phyloP scores from a whole-genome alignment of 2,329 filamentous ascomycete species.

The Colletotrichum endophyticum region DNA sequence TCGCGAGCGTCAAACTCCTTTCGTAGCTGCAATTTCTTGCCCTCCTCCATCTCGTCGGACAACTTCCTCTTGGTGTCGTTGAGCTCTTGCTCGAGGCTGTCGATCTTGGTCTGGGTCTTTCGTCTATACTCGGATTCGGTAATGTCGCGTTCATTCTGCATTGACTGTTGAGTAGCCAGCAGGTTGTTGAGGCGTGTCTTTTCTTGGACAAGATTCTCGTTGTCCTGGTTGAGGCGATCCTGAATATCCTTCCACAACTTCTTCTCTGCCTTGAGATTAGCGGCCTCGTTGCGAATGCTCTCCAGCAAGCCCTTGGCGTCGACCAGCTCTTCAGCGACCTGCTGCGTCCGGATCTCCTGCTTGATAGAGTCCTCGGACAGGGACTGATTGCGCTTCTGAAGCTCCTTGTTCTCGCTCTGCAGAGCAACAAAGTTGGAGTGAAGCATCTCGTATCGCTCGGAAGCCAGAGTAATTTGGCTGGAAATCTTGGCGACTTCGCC shows the following conservation, averaged over 20 bases:
- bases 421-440: conserved; percentile 86
- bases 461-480: conserved; percentile 82
- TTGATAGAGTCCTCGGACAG: conserved; percentile 85
- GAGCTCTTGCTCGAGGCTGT: conserved; percentile 81
- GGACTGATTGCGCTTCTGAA: conserved; percentile 81
- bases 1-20: conserved; percentile 92
- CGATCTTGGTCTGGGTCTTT: conserved; percentile 78
- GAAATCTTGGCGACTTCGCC: conserved; percentile 79
- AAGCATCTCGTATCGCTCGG: conserved; percentile 86
- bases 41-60: conserved; percentile 81
- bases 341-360: conserved; percentile 88
- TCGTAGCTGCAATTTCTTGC: conserved; percentile 79
- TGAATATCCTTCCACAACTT: conserved; percentile 94
- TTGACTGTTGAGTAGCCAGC: conserved; percentile 81
- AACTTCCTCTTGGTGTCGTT: conserved; percentile 81
- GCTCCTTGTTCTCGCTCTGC: conserved; percentile 82
- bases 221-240: conserved; percentile 85
- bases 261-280: conserved; percentile 94
- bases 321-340: conserved; percentile 90
- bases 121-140: conserved; percentile 82
- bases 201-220: conserved; percentile 83
- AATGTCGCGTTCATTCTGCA: conserved; percentile 91
- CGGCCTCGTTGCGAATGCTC: conserved; percentile 86
- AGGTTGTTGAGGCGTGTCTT: conserved; percentile 83
- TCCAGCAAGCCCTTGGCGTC: conserved; percentile 84